phyloP scores from a whole-genome alignment of 2,329 filamentous ascomycete genomes.

The Diaporthe vexans region DNA sequence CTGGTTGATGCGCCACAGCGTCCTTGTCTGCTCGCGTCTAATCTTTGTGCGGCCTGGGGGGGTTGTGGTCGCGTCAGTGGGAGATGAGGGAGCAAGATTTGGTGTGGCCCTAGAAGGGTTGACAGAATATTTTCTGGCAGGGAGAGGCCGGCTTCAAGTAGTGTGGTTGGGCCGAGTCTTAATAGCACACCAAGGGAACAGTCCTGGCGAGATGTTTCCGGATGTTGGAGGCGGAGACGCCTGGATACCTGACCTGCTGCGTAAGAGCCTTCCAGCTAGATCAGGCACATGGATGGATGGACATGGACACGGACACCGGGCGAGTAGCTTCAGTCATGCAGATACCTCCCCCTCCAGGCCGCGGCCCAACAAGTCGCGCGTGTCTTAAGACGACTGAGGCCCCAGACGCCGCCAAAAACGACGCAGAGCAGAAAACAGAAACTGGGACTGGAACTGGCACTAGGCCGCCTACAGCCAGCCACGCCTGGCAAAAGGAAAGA shows the following conservation, averaged over 20 bases:
- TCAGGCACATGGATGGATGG: conserved; percentile 39
- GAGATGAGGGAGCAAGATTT: conserved; percentile 35
- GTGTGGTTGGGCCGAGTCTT: conserved; percentile 41
- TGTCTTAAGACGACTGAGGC: conserved; percentile 32
- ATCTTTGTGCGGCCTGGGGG: conserved; percentile 38
- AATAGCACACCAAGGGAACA: conserved; percentile 35
- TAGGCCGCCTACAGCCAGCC: conserved; percentile 31
- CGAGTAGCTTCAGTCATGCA: conserved; percentile 38
- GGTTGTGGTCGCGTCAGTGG: conserved; percentile 39
- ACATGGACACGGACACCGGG: conserved; percentile 35
- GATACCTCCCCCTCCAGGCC: conserved; percentile 30
- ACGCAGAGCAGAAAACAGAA: neutral
- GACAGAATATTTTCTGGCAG: conserved; percentile 40
- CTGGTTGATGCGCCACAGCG: conserved; percentile 40
- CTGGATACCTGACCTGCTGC: conserved; percentile 39
- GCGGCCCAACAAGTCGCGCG: conserved; percentile 38
- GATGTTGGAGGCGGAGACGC: conserved; percentile 37
- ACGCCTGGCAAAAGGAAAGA: conserved; percentile 23
- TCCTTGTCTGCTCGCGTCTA: conserved; percentile 39
- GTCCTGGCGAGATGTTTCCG: conserved; percentile 37
- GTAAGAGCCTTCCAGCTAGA: conserved; percentile 37
- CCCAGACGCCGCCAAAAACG: conserved; percentile 1
- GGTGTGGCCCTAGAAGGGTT: conserved; percentile 39
- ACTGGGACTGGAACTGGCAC: conserved; percentile 19
- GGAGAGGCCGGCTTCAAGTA: conserved; percentile 42